Base-by-base conservation (phyloP, 371 early-diverging fungal genomes). In the Actinomortierella wolfii region DNA sequence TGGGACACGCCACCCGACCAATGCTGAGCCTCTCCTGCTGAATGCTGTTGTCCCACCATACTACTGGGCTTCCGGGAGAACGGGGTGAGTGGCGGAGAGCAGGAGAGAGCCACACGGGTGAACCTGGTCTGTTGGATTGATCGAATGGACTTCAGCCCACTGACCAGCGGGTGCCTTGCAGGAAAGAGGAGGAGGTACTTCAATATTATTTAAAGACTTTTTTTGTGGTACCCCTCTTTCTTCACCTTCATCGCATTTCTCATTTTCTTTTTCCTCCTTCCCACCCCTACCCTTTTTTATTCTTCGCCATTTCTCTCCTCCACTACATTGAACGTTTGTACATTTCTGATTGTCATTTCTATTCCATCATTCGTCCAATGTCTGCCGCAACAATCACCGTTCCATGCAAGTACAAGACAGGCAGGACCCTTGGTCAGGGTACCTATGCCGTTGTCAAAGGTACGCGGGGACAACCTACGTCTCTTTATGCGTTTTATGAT, bases 381-480 rank as follows among this genome's bases (percentile, higher is more conserved):
- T 47, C 47, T 24, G 47, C 47, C 1, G 47, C 47, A 18, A 24
- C 47, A 47, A 24, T 47, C 24, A 24, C 47, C 47, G 47, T 47
- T 24, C 47, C 83, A 83, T 47, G 47, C 71, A 83, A 85, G 64
- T 87, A 87, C 57, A 84, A 84, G 61, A 86, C 86, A 21, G 86
- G 86, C 46, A 77, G 76, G 57, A 78, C 78, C 9, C 76, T 86
- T 47, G 86, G 86, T 4, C 79, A 81, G 55, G 86, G 86, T 42
- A 84, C 83, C 48, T 86, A 86, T 76, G 86, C 84, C 41, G 76
- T 79, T 7, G 86, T 86, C 18, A 86, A 86, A 82, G 86, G 86
- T 86, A 78, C 59, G 40, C 40, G 24, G 15, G 51, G 15, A 44
- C 44, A 44, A 44, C 44, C 20, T 44, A n/a, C n/a, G n/a, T n/a